Evolutionary conservation across 2,329 filamentous ascomycete genomes (phyloP).

Genomic region (Fusarium poae): DNA sequence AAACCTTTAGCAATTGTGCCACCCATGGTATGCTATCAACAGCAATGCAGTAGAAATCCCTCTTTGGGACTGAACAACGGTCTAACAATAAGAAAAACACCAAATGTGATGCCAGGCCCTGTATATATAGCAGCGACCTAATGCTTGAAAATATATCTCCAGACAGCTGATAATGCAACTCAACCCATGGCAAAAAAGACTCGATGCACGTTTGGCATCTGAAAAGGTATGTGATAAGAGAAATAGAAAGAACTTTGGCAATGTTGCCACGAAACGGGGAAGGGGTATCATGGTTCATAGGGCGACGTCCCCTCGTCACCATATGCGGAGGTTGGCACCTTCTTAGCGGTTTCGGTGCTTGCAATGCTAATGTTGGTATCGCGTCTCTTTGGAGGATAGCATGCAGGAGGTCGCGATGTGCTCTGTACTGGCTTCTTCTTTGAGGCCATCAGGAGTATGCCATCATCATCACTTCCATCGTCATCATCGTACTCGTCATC

Average conservation of each 20-base stretch:
- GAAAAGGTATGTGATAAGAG: conserved; percentile 38
- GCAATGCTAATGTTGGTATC: conserved; percentile 72
- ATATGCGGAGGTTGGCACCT: conserved; percentile 57
- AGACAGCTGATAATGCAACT: conserved; percentile 35
- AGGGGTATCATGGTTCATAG: conserved; percentile 49
- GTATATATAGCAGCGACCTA: conserved; percentile 11
- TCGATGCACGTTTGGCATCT: conserved; percentile 37
- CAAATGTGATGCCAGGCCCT: conserved; percentile 23
- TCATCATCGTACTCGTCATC: conserved; percentile 63
- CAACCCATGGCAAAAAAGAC: conserved; percentile 23
- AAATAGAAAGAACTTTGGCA: conserved; percentile 29
- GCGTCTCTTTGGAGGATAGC: conserved; percentile 60
- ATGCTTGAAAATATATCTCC: conserved; percentile 42
- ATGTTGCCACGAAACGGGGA: conserved; percentile 35
- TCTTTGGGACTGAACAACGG: conserved; percentile 33
- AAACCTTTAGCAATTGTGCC: conserved; percentile 39
- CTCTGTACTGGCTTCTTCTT: conserved; percentile 58
- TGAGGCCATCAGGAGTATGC: conserved; percentile 65
- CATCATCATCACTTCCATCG: conserved; percentile 70
- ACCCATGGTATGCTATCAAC: conserved; percentile 35
- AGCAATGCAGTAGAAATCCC: conserved; percentile 28
- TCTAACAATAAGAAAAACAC: conserved; percentile 46
- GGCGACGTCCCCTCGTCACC: conserved; percentile 51
- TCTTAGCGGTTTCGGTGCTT: conserved; percentile 75
- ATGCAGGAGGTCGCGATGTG: conserved; percentile 47